Base-by-base conservation (phyloP, 2,329 filamentous ascomycete species). In the Sporothrix brunneoviolacea region DNA sequence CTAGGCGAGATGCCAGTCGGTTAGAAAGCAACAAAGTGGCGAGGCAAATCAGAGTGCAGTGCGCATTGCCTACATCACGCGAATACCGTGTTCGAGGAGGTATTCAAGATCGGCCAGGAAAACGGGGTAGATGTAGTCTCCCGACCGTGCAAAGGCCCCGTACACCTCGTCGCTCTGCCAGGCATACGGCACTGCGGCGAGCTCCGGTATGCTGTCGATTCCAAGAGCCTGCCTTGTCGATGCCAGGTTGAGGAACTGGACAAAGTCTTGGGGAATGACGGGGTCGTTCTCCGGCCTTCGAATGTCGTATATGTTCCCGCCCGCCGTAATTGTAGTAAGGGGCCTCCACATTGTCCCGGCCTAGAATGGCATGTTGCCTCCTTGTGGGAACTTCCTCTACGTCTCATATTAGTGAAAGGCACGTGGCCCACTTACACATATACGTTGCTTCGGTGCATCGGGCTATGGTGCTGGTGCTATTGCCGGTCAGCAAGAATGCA, bases 161-260 rank as follows among this genome's bases (percentile, higher is more conserved):
- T 43, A 46, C 10, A 57, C 52, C 12, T 32, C 37, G 40, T 63
- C 55, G 59, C 70, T 75, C 15, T 64, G 65, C 18, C 67, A 60
- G 70, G 35, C 72, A 0, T 75, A 60, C 1, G 68, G 69, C 57
- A 72, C 75, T 56, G 76, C 73, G 30, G 77, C 61, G 36, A 50
- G 39, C 22, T 50, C 48, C 13, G 48, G 24, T 32, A 50, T 44
- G 33, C 33, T 30, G 13, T 73, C 72, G 2, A 79, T 74, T 7
- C 79, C 79, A 2, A 83, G 65, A 2, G 77, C 75, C 38, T 79
- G 67, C 56, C 77, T 74, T 1, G 80, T 70, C 4, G 63, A 57
- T 9, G 73, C 68, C n/a, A 72, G 70, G 56, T 81, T 80, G 21
- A 86, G 68, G 61, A 79, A 84, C 21, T 76, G 68, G 21, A 68